These are phyloP conservation scores for Prunus padus DNA, from an alignment of 306 rosid species.

Conservation along the genomic window DNA sequence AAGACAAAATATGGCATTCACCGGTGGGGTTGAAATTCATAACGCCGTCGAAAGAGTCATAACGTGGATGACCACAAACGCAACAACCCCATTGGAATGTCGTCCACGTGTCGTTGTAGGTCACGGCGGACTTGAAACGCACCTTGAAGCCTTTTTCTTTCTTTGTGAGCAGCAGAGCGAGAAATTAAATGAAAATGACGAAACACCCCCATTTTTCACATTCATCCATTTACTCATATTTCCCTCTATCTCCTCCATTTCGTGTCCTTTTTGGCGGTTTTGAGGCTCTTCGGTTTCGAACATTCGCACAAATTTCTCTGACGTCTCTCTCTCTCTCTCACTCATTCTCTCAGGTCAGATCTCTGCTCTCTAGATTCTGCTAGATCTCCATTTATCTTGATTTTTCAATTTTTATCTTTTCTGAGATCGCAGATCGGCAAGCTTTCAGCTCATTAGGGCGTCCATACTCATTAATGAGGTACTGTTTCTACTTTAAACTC, in stretches of 20 bases:
- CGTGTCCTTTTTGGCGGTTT: conserved; percentile 75
- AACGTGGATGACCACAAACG: conserved; percentile 8
- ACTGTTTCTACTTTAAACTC: neutral
- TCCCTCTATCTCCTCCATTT: conserved; percentile 23
- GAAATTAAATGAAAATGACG: neutral
- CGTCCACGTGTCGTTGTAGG: conserved; percentile 42
- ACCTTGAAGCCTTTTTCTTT: neutral
- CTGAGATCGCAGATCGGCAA: conserved; percentile 31
- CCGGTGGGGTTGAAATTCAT: neutral
- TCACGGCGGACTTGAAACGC: conserved; percentile 38
- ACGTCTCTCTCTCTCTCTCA: conserved; percentile 12
- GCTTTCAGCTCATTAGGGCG: conserved; percentile 33
- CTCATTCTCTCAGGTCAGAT: conserved; percentile 44
- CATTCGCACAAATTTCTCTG: conserved; percentile 45
- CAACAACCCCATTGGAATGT: neutral
- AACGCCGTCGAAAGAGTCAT: neutral
- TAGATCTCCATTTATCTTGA: conserved; percentile 15
- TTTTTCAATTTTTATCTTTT: neutral
- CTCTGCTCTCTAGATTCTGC: conserved; percentile 16
- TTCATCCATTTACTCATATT: neutral
- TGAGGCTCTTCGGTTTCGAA: conserved; percentile 51
- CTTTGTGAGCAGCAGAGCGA: neutral
- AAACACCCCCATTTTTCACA: neutral
- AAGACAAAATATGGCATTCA: too few relatives aligned
- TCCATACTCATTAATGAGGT: conserved; percentile 31